These are phyloP conservation scores for Sclerospora graminicola DNA, from an alignment of 352 stramenopile genomes.

Conservation along the genomic window DNA sequence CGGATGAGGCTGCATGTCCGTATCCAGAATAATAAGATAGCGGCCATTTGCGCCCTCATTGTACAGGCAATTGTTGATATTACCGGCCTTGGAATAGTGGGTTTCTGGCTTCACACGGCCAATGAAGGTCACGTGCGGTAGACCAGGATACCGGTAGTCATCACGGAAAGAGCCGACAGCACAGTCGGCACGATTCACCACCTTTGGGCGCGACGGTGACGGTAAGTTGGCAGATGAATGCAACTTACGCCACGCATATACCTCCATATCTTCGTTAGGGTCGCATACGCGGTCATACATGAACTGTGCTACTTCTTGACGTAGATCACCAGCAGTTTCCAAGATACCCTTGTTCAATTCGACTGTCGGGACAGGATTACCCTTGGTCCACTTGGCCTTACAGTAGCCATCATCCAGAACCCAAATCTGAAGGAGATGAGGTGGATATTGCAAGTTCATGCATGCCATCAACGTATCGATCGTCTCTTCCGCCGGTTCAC, in stretches of 20 bases:
- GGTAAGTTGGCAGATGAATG: slow-evolving; percentile 76
- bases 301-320: slow-evolving; percentile 75
- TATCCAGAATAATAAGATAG: slow-evolving; percentile 77
- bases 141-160: slow-evolving; percentile 69
- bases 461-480: slow-evolving; percentile 82
- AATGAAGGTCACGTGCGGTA: slow-evolving; percentile 69
- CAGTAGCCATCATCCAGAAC: slow-evolving; percentile 83
- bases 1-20: slow-evolving; percentile 72
- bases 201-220: slow-evolving; percentile 44
- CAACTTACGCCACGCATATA: slow-evolving; percentile 78
- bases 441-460: slow-evolving; percentile 84
- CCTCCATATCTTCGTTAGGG: slow-evolving; percentile 75
- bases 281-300: slow-evolving; percentile 82
- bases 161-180: slow-evolving; percentile 73
- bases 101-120: slow-evolving; percentile 68
- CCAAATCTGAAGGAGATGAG: slow-evolving; percentile 76
- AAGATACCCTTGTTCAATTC: slow-evolving; percentile 77
- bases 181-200: slow-evolving; percentile 63
- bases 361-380: slow-evolving; percentile 52
- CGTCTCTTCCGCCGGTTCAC: slow-evolving; percentile 73
- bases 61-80: slow-evolving; percentile 84
- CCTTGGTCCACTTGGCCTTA: slow-evolving; percentile 69
- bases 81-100: slow-evolving; percentile 82
- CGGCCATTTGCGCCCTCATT: slow-evolving; percentile 73
- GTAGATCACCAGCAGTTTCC: slow-evolving; percentile 67